phyloP scores from a whole-genome alignment of 495 filamentous ascomycete genomes.

The Penicillium fimorum region DNA sequence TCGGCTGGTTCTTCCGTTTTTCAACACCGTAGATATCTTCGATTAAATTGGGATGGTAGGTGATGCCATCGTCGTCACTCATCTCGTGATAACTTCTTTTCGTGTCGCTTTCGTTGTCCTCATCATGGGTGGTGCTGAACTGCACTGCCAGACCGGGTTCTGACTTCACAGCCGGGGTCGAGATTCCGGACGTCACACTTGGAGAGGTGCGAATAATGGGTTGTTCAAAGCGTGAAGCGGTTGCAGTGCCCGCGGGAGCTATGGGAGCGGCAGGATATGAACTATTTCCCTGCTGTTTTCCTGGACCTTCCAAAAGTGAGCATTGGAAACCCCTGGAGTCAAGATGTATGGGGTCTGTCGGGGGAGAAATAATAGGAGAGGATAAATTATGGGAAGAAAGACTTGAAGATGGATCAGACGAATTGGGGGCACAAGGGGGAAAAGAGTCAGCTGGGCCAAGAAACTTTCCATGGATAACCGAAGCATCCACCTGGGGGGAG shows the following conservation, averaged over 20 bases:
- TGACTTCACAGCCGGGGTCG: slow-evolving; percentile 4
- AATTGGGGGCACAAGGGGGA: not conserved
- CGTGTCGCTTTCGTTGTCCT: slow-evolving; percentile 25
- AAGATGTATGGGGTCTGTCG: slow-evolving; percentile 17
- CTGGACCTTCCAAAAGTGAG: slow-evolving; percentile 29
- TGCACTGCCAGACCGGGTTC: slow-evolving; percentile 26
- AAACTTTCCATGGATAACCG: not conserved
- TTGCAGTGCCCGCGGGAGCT: slow-evolving; percentile 31
- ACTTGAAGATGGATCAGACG: not conserved
- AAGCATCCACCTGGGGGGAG: not conserved
- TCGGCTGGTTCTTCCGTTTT: slow-evolving; percentile 56
- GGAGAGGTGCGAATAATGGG: slow-evolving; percentile 1
- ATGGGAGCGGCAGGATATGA: slow-evolving; percentile 20
- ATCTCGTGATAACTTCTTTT: slow-evolving; percentile 34
- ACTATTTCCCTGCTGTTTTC: slow-evolving; percentile 16
- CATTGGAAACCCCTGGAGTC: slow-evolving; percentile 14
- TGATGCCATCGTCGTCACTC: slow-evolving; percentile 24
- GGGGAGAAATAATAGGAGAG: slow-evolving; percentile 15
- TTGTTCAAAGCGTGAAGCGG: slow-evolving; percentile 18
- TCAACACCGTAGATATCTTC: slow-evolving; percentile 73
- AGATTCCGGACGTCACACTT: slow-evolving; percentile 4
- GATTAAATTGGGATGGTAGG: slow-evolving; percentile 44
- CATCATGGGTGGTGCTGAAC: slow-evolving; percentile 26
- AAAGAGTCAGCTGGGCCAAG: not conserved
- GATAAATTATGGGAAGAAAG: slow-evolving; percentile 7